Conservation (phyloP, 805 yeast species). For the Sungouiozyma ichnusensis region DNA sequence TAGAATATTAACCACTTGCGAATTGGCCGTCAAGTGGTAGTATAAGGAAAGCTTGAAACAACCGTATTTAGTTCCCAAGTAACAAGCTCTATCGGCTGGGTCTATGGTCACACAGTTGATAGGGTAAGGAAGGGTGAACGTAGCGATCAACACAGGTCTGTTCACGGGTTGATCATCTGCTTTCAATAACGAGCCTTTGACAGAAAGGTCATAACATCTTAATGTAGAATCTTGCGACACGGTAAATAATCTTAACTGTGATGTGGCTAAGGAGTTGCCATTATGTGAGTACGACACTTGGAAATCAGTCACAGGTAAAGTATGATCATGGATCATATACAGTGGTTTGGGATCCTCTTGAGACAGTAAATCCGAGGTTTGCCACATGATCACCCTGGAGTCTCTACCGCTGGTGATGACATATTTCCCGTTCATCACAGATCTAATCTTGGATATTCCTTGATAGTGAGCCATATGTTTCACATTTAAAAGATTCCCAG, state of each 20-base stretch:
- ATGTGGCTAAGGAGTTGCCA: conserved; percentile 14
- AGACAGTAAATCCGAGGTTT: conserved; percentile 42
- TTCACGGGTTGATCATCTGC: conserved; percentile 20
- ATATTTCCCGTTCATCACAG: conserved; percentile 53
- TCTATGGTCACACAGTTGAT: conserved; percentile 55
- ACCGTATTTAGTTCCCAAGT: conserved; percentile 61
- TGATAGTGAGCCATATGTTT: conserved; percentile 77
- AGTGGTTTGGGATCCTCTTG: conserved; percentile 43
- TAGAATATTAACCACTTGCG: conserved; percentile 35
- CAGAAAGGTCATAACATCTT: conserved; percentile 51
- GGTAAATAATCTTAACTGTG: conserved; percentile 57
- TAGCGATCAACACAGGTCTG: conserved; percentile 38
- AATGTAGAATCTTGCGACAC: conserved; percentile 67
- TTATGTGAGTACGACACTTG: conserved; percentile 37
- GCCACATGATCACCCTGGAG: conserved; percentile 71
- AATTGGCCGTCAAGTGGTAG: conserved; percentile 27
- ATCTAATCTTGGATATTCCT: conserved; percentile 46
- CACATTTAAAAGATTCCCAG: conserved; percentile 64
- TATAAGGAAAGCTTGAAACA: conserved; percentile 18
- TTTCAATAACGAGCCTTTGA: conserved; percentile 11
- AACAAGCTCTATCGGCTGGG: conserved; percentile 68
- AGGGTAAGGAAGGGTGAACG: conserved; percentile 57
- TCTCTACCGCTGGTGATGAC: conserved; percentile 73
- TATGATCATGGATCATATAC: conserved; percentile 50
- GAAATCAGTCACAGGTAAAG: conserved; percentile 34